phyloP scores from a whole-genome alignment of 2,329 filamentous ascomycete species.

The Sclerotiophoma versabilis region DNA sequence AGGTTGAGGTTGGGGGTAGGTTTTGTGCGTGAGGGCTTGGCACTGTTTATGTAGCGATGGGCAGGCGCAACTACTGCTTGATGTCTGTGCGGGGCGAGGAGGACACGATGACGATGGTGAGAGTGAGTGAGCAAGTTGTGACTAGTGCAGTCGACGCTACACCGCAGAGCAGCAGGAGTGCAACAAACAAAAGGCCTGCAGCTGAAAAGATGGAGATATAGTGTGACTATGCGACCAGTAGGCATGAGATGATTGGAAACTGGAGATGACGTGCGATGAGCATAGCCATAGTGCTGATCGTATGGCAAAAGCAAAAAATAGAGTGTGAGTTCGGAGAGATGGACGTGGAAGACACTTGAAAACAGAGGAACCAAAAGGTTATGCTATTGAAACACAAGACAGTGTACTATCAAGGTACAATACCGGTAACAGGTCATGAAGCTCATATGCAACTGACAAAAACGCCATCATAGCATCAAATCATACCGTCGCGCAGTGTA shows the following conservation, averaged over 20 bases:
- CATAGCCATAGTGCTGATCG: neutral
- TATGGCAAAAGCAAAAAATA: neutral
- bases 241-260: neutral
- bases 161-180: neutral
- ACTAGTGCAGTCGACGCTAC: neutral
- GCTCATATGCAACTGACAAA: slow-evolving; percentile 11
- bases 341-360: neutral
- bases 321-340: neutral
- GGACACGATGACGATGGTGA: slow-evolving; percentile 1
- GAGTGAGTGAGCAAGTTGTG: neutral
- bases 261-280: too few species aligned
- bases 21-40: neutral
- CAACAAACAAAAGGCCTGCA: neutral
- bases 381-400: slow-evolving; percentile 7
- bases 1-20: neutral
- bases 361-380: neutral
- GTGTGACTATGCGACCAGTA: neutral
- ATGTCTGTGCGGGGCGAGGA: slow-evolving; percentile 11
- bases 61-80: neutral
- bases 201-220: neutral
- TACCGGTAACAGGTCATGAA: slow-evolving; percentile 17
- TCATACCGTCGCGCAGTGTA: neutral
- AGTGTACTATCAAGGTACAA: slow-evolving; percentile 18
- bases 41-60: slow-evolving; percentile 1
- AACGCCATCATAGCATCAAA: slow-evolving; percentile 10